Evolutionary conservation across 2,329 filamentous ascomycete species (phyloP).

Genomic region (Botrytis fabae): DNA sequence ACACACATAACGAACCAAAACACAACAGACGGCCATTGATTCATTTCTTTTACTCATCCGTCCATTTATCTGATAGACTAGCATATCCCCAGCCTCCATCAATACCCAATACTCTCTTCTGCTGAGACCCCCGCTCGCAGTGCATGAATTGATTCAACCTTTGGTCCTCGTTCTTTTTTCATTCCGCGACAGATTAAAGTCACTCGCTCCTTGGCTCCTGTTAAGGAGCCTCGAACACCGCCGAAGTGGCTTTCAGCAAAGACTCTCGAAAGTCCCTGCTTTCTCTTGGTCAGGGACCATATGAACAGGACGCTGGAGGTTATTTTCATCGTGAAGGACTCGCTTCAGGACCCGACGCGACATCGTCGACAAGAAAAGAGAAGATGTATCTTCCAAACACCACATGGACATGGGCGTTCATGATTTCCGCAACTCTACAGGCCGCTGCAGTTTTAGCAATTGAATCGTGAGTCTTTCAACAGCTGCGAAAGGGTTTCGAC

Average conservation of each 20-base stretch:
- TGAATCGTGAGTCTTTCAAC: conserved; percentile 69
- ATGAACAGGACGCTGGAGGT: conserved; percentile 41
- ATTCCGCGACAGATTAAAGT: conserved; percentile 1
- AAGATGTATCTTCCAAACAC: conserved; percentile 74
- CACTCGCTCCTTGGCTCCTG: conserved; percentile 30
- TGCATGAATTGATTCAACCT: conserved; percentile 14
- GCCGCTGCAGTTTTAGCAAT: conserved; percentile 77
- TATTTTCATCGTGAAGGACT: conserved; percentile 40
- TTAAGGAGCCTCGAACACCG: conserved; percentile 40
- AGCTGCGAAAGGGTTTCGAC: not conserved
- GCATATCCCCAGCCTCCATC: conserved; percentile 11
- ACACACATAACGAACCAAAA: conserved; percentile 7
- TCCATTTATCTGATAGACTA: conserved; percentile 8
- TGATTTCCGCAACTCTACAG: conserved; percentile 72
- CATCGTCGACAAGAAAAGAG: conserved; percentile 31
- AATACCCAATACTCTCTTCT: conserved; percentile 3
- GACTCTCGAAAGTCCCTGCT: conserved; percentile 50
- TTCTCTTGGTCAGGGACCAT: conserved; percentile 42
- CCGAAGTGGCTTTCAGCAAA: conserved; percentile 49
- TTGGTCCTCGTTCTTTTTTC: conserved; percentile 1
- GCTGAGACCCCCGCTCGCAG: conserved; percentile 4
- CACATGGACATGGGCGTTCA: conserved; percentile 86
- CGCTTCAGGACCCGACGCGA: conserved; percentile 27
- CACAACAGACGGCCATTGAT: conserved; percentile 12
- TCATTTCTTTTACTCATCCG: not conserved